Percentiles rank a stretch among this genome's conserved stretches.
These are phyloP conservation scores for Herpetospermum pedunculosum DNA, from an alignment of 306 rosid species.

Conservation along the genomic window DNA sequence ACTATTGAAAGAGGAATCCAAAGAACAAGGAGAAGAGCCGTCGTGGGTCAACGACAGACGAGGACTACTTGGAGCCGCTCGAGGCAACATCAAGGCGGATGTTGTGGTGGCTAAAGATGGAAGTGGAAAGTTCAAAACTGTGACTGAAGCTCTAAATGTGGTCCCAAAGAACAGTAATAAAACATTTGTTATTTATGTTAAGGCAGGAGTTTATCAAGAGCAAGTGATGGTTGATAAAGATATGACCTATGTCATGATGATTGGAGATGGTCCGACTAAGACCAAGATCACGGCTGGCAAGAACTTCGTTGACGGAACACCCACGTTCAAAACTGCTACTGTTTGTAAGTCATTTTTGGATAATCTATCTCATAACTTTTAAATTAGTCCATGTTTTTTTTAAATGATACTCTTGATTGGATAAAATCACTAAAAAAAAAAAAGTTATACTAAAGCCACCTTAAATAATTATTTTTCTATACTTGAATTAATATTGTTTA, in stretches of 20 bases:
- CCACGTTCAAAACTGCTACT: constrained; percentile 44
- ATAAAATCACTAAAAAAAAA: no score
- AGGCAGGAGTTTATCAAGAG: constrained; percentile 51
- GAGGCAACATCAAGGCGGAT: constrained; percentile 17
- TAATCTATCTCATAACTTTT: no score
- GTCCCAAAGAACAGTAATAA: constrained; percentile 27
- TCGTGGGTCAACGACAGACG: constrained; percentile 28
- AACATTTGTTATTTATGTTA: constrained; percentile 55
- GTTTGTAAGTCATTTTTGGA: no score
- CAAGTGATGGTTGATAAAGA: constrained; percentile 13
- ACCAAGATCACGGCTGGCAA: constrained; percentile 34
- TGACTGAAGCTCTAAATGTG: constrained; percentile 40
- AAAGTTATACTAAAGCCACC: no score
- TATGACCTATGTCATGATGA: constrained; percentile 33
- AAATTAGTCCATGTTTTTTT: no score
- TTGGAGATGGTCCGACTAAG: constrained; percentile 72
- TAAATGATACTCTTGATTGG: no score
- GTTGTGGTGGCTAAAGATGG: constrained; percentile 61
- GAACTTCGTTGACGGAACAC: constrained; percentile 34
- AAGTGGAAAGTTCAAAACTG: constrained; percentile 39
- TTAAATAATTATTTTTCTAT: no score
- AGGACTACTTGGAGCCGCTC: constrained; percentile 12
- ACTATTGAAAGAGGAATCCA: constrained; percentile 8
- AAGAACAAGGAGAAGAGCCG: constrained; percentile 10
- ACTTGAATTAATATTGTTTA: no score